Percentiles rank a stretch among this genome's conserved stretches.
These are phyloP conservation scores for Tolypocladium ovalisporum DNA, from an alignment of 2,329 filamentous ascomycete genomes.

Conservation along the genomic window DNA sequence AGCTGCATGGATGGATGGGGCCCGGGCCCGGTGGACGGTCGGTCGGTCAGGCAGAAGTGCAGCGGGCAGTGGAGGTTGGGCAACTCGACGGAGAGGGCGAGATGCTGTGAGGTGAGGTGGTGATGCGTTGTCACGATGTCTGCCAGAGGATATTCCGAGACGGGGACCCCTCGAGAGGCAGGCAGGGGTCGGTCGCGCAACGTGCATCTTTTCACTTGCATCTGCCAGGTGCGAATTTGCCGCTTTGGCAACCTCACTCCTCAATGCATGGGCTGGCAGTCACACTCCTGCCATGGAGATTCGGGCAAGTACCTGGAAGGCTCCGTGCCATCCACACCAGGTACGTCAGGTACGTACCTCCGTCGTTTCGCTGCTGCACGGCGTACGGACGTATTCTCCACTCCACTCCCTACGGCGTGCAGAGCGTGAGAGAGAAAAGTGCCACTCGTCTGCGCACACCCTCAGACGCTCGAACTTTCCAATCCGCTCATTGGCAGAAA, in stretches of 20 bases:
- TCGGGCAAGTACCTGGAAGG: not conserved
- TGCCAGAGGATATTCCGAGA: slow-evolving; percentile 20
- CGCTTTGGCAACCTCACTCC: not conserved
- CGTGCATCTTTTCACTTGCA: not conserved
- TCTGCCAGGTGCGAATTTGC: not conserved
- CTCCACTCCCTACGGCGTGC: not conserved
- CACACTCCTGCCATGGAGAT: not conserved
- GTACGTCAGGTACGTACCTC: too few relatives aligned
- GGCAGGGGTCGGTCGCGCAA: not conserved
- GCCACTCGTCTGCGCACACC: not conserved
- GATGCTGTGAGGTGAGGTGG: slow-evolving; percentile 7
- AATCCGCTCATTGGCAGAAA: not conserved
- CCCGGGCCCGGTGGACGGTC: slow-evolving; percentile 1
- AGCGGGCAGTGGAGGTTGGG: slow-evolving; percentile 15
- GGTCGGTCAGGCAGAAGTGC: slow-evolving; percentile 7
- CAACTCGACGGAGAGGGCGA: slow-evolving; percentile 4
- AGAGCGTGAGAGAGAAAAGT: not conserved
- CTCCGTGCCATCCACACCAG: too few relatives aligned
- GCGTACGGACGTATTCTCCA: too few relatives aligned
- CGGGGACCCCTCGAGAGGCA: not conserved
- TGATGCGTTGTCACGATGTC: slow-evolving; percentile 41
- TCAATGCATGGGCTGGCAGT: not conserved
- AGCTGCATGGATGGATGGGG: slow-evolving; percentile 9
- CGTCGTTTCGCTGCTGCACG: too few relatives aligned
- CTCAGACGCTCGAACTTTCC: not conserved